Base-by-base conservation (phyloP, 2,329 filamentous ascomycete species). In the Penicillium brevicompactum region DNA sequence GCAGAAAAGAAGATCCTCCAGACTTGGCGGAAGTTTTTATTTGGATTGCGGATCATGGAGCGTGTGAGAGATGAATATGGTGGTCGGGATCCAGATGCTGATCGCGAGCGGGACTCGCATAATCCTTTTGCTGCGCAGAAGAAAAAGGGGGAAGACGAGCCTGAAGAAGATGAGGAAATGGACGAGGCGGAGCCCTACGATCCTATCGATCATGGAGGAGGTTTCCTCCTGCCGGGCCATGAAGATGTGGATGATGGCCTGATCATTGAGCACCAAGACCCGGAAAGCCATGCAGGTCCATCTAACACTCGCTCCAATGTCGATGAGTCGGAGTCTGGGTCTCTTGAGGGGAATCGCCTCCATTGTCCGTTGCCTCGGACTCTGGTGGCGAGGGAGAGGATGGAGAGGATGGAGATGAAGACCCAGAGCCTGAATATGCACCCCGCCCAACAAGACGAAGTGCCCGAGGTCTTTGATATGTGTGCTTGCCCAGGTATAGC, bases 11-110 rank as follows among this genome's bases (percentile, higher is more conserved):
- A 84, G 11, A 87, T 89, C 1, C 70, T 97, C 44, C 83, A 82
- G 1, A 84, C 86, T 62, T 99, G 94, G 94, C 84, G 90, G 54
- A 95, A 90, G 72, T 91, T 97, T 64, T 74, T 96, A 13, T 90
- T 92, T 80, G 92, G 92, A 0, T 70, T 97, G 74, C 83, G 91
- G 3, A 94, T 97, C 54, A 82, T 91, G 18, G 83, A 94, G 70
- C 82, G 91, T 46, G 87, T 95, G 40, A 81, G 81, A 40, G 82
- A 86, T 51, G 90, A 96, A 57, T 95, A 95, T 70, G 90, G 89
- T 1, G 82, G 86, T 47, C 71, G 74, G 5, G 67, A 69, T 51
- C 63, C 65, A 8, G 62, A 62, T 2, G 60, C 61, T 40, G 69
- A 71, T 44, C 53, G 59, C 7, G 69, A 76, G 55, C 60, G 63